Conservation (phyloP, 1,284 basidiomycete species). For the Mycena citricolor region DNA sequence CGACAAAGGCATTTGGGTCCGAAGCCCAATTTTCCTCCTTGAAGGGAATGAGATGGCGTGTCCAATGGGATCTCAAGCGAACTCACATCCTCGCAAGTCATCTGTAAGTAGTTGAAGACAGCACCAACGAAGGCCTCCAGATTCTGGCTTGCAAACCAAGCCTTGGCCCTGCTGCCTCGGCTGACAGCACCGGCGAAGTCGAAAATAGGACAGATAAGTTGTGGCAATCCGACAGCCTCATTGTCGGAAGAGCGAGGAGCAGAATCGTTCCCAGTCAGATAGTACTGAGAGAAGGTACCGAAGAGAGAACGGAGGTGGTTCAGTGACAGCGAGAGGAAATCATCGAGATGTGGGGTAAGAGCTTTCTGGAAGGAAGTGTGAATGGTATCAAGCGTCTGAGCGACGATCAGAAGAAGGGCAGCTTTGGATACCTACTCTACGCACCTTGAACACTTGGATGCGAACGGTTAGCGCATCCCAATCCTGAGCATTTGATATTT, state of each 20-base stretch:
- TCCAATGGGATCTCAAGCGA: neutral
- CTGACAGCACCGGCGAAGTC: constrained; percentile 75
- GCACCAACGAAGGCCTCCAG: constrained; percentile 56
- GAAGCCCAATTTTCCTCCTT: constrained; percentile 90
- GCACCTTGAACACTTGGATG: constrained; percentile 78
- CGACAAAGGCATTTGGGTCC: constrained; percentile 90
- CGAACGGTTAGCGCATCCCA: constrained; percentile 81
- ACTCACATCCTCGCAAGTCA: constrained; percentile 85
- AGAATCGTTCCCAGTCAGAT: constrained; percentile 58
- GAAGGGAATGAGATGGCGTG: neutral
- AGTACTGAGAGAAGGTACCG: constrained; percentile 67
- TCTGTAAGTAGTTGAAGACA: constrained; percentile 78
- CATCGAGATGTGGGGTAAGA: constrained; percentile 58
- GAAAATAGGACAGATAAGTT: constrained; percentile 75
- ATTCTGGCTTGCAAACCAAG: constrained; percentile 58
- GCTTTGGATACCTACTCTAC: constrained; percentile 21
- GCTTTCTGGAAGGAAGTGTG: constrained; percentile 75
- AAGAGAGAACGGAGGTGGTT: constrained; percentile 67
- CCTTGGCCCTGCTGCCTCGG: constrained; percentile 60
- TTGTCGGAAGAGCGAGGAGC: constrained; percentile 71
- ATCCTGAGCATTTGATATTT: constrained; percentile 54
- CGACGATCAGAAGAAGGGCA: constrained; percentile 11
- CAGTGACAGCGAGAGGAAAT: constrained; percentile 62
- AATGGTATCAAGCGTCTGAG: constrained; percentile 71
- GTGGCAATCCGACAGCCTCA: constrained; percentile 73